Conservation (phyloP, 306 rosid genomes). For the Castanea crenata region DNA sequence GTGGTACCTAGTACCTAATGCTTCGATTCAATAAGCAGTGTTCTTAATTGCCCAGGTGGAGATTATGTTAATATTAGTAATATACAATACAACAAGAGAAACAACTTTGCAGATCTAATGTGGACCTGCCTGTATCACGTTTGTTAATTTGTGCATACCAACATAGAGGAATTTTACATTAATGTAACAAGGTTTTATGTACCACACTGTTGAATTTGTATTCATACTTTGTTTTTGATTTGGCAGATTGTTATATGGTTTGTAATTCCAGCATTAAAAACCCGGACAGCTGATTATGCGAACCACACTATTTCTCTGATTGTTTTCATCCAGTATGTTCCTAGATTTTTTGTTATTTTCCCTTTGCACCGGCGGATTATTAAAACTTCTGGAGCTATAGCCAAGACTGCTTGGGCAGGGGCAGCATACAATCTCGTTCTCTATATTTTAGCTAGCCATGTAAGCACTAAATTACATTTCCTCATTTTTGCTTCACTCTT, state of each 20-base stretch:
- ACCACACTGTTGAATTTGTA: too few species aligned
- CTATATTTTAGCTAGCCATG: slow-evolving; percentile 76
- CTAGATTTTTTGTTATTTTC: slow-evolving; percentile 66
- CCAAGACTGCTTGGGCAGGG: slow-evolving; percentile 80
- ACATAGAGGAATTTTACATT: too few species aligned
- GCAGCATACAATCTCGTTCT: slow-evolving; percentile 79
- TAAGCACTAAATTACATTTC: slow-evolving; percentile 19
- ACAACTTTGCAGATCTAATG: too few species aligned
- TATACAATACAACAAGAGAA: too few species aligned
- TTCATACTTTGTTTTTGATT: not conserved
- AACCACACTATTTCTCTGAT: slow-evolving; percentile 78
- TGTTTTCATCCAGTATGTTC: slow-evolving; percentile 76
- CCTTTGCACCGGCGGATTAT: slow-evolving; percentile 67
- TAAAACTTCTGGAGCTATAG: slow-evolving; percentile 72
- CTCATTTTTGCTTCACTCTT: not conserved
- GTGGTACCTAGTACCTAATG: too few species aligned
- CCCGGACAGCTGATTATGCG: slow-evolving; percentile 51
- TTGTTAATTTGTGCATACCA: too few species aligned
- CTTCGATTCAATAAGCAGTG: too few species aligned
- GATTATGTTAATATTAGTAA: too few species aligned
- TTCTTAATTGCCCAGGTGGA: too few species aligned
- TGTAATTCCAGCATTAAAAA: slow-evolving; percentile 61
- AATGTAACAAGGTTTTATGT: too few species aligned
- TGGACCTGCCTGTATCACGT: too few species aligned
- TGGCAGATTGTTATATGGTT: slow-evolving; percentile 77